Evolutionary conservation across 768 basidiomycete species (phyloP).

Genomic region (Amanita fuliginea): DNA sequence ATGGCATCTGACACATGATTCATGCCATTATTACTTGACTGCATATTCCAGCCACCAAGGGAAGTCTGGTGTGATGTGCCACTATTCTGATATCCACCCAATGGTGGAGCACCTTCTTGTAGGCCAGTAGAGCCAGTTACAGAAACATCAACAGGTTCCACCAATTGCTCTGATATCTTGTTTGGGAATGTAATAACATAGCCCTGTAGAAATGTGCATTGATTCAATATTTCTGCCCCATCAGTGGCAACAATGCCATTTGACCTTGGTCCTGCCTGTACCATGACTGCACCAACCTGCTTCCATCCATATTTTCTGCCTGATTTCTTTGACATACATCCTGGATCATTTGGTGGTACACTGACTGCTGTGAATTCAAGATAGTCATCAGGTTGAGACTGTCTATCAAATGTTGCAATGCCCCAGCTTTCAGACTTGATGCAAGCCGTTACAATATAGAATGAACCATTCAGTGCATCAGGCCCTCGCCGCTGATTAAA

Average conservation of each 20-base stretch:
- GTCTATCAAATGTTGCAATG: conserved; percentile 8
- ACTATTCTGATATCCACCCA: too few species aligned
- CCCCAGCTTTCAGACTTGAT: conserved; percentile 12
- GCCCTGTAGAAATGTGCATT: conserved; percentile 6
- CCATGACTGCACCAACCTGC: neutral
- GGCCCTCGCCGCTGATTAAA: conserved; percentile 6
- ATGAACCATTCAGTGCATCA: conserved; percentile 7
- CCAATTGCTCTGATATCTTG: neutral
- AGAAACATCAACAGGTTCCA: neutral
- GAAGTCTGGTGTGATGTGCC: too few species aligned
- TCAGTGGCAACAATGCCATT: neutral
- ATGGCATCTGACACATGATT: neutral
- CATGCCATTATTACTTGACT: neutral
- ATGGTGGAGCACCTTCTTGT: too few species aligned
- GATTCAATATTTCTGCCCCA: conserved; percentile 1
- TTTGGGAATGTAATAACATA: conserved; percentile 4
- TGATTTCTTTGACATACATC: too few species aligned
- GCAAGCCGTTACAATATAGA: conserved; percentile 14
- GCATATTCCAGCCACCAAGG: neutral
- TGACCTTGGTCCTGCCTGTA: neutral
- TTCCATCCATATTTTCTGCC: neutral
- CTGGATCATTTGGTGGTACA: too few species aligned
- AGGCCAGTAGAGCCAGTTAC: too few species aligned
- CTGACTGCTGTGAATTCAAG: neutral
- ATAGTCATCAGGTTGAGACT: neutral